phyloP scores from a whole-genome alignment of 257 asterid species.

The Jacaranda copaia region DNA sequence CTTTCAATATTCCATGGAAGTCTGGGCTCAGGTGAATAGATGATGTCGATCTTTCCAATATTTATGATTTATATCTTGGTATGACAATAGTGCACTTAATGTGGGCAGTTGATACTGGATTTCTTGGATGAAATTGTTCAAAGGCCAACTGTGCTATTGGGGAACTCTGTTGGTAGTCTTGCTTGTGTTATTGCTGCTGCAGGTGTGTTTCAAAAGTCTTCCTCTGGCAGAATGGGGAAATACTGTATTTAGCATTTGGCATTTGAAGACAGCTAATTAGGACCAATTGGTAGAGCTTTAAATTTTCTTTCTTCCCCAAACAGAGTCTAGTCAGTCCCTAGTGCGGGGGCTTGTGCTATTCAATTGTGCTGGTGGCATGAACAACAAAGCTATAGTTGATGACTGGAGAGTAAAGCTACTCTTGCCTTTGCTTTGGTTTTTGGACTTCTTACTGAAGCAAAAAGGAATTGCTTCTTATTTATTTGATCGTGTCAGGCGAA shows the following conservation, averaged over 20 bases:
- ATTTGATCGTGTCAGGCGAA: slow-evolving; percentile 66
- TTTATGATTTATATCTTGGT: slow-evolving; percentile 9
- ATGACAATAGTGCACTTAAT: slow-evolving; percentile 27
- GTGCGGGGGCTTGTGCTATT: slow-evolving; percentile 84
- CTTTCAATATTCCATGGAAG: slow-evolving; percentile 78
- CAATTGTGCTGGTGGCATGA: slow-evolving; percentile 97
- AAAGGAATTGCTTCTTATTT: slow-evolving; percentile 67
- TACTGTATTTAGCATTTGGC: not conserved
- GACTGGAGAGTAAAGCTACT: slow-evolving; percentile 94
- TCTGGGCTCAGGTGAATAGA: slow-evolving; percentile 76
- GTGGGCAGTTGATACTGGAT: slow-evolving; percentile 74
- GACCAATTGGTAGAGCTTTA: not conserved
- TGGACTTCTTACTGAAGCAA: slow-evolving; percentile 82
- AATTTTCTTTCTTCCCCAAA: slow-evolving; percentile 9
- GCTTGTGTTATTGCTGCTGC: slow-evolving; percentile 95
- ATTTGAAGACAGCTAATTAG: slow-evolving; percentile 24
- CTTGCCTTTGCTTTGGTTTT: slow-evolving; percentile 77
- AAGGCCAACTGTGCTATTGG: slow-evolving; percentile 80
- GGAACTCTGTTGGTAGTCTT: slow-evolving; percentile 97
- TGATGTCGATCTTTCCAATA: slow-evolving; percentile 1
- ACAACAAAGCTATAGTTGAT: slow-evolving; percentile 95
- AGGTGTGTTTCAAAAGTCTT: slow-evolving; percentile 47
- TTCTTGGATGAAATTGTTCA: slow-evolving; percentile 71
- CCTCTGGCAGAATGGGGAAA: not conserved
- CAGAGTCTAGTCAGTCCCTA: slow-evolving; percentile 61